These are phyloP conservation scores for Pseudodiploospora longispora DNA, from an alignment of 2,329 filamentous ascomycete genomes.

Conservation along the genomic window DNA sequence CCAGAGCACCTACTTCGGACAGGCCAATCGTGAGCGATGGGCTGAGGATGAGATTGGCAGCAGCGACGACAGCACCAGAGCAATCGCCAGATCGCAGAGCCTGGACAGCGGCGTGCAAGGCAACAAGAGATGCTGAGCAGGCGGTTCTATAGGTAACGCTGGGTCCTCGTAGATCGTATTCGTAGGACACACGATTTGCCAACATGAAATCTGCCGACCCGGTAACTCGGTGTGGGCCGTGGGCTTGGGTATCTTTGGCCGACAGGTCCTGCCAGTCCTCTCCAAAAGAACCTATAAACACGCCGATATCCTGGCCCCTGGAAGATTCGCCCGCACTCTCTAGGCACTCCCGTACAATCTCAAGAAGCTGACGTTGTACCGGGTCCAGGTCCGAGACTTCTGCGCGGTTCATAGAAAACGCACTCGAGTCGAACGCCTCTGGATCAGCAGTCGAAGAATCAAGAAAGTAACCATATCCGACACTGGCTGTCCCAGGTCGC, in stretches of 20 bases:
- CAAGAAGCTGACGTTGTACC: constrained; percentile 21
- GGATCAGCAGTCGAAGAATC: constrained; percentile 7
- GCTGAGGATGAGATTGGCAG: constrained; percentile 26
- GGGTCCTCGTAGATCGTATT: constrained; percentile 28
- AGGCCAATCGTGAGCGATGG: constrained; percentile 13
- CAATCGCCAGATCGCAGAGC: constrained; percentile 25
- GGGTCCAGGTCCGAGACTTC: constrained; percentile 23
- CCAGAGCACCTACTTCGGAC: constrained; percentile 13
- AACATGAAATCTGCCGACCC: too few species aligned
- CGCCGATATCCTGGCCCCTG: constrained; percentile 3
- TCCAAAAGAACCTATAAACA: constrained; percentile 9
- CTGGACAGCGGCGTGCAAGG: constrained; percentile 13
- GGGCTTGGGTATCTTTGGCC: too few species aligned
- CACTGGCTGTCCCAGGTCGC: too few species aligned
- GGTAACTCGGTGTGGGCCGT: too few species aligned
- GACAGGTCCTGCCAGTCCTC: constrained; percentile 4
- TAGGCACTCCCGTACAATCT: constrained; percentile 16
- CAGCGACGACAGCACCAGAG: constrained; percentile 25
- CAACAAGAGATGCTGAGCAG: constrained; percentile 27
- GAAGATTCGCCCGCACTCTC: constrained; percentile 6
- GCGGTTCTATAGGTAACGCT: constrained; percentile 26
- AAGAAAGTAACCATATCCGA: constrained; percentile 15
- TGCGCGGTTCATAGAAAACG: constrained; percentile 14
- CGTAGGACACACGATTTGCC: constrained; percentile 25
- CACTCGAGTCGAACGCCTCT: constrained; percentile 14